Conservation (phyloP, 352 stramenopile species). For the Phytophthora podocarpi region DNA sequence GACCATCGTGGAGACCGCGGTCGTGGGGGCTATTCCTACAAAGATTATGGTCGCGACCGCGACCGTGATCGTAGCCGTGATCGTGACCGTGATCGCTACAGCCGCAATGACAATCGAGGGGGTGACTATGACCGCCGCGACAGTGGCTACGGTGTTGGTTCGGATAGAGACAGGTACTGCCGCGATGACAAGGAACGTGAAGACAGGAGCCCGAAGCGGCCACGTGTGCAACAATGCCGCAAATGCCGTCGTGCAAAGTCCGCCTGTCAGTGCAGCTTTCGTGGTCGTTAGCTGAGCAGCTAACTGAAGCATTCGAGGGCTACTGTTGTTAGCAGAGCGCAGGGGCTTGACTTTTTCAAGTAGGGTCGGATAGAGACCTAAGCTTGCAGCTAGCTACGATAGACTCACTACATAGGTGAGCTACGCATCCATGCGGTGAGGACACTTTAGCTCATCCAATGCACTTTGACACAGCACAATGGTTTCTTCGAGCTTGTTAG, state of each 20-base stretch:
- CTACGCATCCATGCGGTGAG: conserved; percentile 36
- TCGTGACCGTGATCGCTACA: conserved; percentile 35
- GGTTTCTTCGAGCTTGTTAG: conserved; percentile 17
- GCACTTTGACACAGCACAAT: conserved; percentile 34
- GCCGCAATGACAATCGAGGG: conserved; percentile 15
- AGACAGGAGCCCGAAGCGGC: conserved; percentile 48
- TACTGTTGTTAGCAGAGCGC: background rate
- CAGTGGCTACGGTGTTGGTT: conserved; percentile 29
- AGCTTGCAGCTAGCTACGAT: conserved; percentile 4
- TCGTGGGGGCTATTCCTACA: conserved; percentile 26
- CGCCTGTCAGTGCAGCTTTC: conserved; percentile 61
- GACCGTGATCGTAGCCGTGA: conserved; percentile 20
- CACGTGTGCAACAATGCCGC: conserved; percentile 51
- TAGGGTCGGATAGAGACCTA: background rate
- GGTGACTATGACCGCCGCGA: conserved; percentile 34
- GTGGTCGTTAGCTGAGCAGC: conserved; percentile 25
- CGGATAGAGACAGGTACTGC: conserved; percentile 37
- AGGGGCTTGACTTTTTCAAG: background rate
- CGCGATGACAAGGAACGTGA: conserved; percentile 35
- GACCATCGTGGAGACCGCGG: conserved; percentile 25
- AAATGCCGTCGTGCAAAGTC: conserved; percentile 57
- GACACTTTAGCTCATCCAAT: conserved; percentile 32
- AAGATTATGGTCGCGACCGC: conserved; percentile 26
- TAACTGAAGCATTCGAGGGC: background rate
- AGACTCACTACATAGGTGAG: conserved; percentile 10